A percentile compares a stretch with the other conserved stretches of the same genome.
These are phyloP conservation scores for Chalaropsis thielavioides DNA, from an alignment of 2,329 filamentous ascomycete genomes.

Conservation along the genomic window DNA sequence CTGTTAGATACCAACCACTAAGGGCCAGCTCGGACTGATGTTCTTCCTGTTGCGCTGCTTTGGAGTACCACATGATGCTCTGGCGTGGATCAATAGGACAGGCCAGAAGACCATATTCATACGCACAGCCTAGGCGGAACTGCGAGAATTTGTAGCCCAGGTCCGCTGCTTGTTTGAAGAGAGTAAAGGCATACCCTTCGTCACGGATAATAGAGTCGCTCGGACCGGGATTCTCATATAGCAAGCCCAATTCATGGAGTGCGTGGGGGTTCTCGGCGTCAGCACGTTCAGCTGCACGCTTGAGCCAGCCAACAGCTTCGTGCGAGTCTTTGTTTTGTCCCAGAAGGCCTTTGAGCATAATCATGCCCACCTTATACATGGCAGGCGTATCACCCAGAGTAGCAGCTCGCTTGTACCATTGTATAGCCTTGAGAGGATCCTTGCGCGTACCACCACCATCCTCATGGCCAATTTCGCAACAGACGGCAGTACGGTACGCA, in stretches of 20 bases:
- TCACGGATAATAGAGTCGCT: constrained; percentile 68
- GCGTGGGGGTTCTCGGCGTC: constrained; percentile 88
- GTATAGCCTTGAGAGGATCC: constrained; percentile 85
- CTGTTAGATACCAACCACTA: constrained; percentile 90
- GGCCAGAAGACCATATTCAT: constrained; percentile 76
- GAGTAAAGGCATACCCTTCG: constrained; percentile 61
- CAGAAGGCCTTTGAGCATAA: constrained; percentile 82
- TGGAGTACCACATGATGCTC: constrained; percentile 88
- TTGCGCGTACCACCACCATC: constrained; percentile 85
- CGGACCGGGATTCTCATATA: constrained; percentile 48
- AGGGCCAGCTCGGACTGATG: constrained; percentile 80
- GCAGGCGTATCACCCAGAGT: constrained; percentile 79
- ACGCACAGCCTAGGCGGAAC: constrained; percentile 73
- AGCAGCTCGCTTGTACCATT: constrained; percentile 94
- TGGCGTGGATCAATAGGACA: constrained; percentile 68
- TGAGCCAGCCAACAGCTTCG: constrained; percentile 84
- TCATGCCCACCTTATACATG: constrained; percentile 98
- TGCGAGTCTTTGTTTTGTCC: constrained; percentile 69
- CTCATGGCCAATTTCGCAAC: constrained; percentile 90
- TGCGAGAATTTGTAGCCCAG: constrained; percentile 93
- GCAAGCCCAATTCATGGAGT: constrained; percentile 67
- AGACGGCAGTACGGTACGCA: constrained; percentile 89
- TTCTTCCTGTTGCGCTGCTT: constrained; percentile 81
- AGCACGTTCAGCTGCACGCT: constrained; percentile 77
- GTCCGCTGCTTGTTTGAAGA: constrained; percentile 75